phyloP scores from a whole-genome alignment of 306 rosid species.

The Lathyrus aphaca region DNA sequence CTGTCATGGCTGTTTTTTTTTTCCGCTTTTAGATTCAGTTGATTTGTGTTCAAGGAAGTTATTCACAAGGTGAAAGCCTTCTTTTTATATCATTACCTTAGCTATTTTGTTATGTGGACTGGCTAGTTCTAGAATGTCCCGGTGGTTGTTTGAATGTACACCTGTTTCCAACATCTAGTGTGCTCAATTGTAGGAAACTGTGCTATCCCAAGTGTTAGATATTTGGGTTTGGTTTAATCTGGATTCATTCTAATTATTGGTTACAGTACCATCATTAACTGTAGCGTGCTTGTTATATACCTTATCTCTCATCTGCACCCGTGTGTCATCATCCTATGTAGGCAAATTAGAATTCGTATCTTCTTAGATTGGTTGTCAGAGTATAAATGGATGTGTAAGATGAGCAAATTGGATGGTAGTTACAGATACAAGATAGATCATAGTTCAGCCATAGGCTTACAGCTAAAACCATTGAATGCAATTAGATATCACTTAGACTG shows the following conservation, averaged over 20 bases:
- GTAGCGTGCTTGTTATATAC: background rate
- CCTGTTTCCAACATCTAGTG: background rate
- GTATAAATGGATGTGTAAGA: background rate
- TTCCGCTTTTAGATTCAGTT: constrained; percentile 5
- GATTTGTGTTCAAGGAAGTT: background rate
- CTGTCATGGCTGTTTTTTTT: background rate
- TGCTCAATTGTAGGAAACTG: background rate
- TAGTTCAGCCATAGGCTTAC: constrained; percentile 1
- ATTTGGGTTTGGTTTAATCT: background rate
- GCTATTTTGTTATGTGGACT: background rate
- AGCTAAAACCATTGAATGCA: background rate
- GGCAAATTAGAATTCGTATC: background rate
- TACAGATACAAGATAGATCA: background rate
- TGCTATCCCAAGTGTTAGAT: background rate
- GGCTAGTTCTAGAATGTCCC: constrained; percentile 1
- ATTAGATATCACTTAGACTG: background rate
- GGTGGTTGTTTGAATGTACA: background rate
- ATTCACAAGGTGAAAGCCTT: background rate
- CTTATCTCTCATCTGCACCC: background rate
- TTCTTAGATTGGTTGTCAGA: background rate
- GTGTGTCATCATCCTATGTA: background rate
- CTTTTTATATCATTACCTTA: constrained; percentile 1
- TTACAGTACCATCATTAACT: background rate
- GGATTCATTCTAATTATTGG: background rate
- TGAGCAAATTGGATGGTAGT: background rate